phyloP scores from a whole-genome alignment of 148 eudicot species.

The Oxyria digyna region DNA sequence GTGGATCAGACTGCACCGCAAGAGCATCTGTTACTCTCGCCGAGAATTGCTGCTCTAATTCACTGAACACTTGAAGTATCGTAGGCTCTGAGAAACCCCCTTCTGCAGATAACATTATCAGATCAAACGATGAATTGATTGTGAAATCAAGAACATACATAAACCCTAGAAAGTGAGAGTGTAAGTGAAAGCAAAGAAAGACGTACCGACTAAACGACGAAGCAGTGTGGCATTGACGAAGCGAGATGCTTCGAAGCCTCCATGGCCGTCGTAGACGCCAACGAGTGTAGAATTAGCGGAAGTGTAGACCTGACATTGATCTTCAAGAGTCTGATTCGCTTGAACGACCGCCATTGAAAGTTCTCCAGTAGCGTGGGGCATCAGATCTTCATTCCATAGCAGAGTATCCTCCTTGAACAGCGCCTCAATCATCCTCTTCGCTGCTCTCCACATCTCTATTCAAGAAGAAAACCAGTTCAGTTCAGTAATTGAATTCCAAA shows the following conservation, averaged over 20 bases:
- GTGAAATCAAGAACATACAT: too few species aligned
- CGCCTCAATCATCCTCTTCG: background rate
- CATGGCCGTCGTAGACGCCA: constrained; percentile 94
- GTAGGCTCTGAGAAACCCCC: constrained; percentile 42
- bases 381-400: background rate
- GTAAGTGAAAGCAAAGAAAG: too few species aligned
- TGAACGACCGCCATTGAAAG: constrained; percentile 88
- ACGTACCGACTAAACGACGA: constrained; percentile 45
- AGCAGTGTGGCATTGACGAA: constrained; percentile 56
- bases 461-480: too few species aligned
- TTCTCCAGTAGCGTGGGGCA: constrained; percentile 71
- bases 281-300: constrained; percentile 56
- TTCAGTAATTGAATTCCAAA: too few species aligned
- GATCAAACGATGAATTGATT: background rate
- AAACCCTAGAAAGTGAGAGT: too few species aligned
- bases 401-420: background rate
- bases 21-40: too few species aligned
- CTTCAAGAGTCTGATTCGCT: constrained; percentile 75
- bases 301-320: constrained; percentile 64
- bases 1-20: too few species aligned
- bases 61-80: constrained; percentile 50
- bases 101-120: constrained; percentile 24
- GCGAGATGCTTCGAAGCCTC: constrained; percentile 83
- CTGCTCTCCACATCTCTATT: too few species aligned
- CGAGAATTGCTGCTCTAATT: constrained; percentile 62